These are phyloP conservation scores for Turritis glabra DNA, from an alignment of 345 rosid species.

Conservation along the genomic window DNA sequence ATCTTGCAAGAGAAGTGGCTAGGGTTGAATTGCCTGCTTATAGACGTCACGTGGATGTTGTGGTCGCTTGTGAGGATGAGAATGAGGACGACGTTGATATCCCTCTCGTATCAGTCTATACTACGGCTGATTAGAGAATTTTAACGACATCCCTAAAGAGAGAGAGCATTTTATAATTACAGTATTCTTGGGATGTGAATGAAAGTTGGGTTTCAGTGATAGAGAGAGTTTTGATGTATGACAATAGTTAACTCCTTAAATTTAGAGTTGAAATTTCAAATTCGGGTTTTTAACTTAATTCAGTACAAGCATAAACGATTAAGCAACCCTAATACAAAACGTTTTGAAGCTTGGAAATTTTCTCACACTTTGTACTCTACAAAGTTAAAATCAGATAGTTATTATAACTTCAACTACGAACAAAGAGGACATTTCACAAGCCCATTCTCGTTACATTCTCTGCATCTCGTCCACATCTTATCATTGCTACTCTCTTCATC, in stretches of 20 bases:
- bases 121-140: conserved; percentile 45
- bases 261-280: not conserved
- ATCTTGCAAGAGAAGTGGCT: conserved; percentile 87
- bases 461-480: conserved; percentile 48
- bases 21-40: conserved; percentile 71
- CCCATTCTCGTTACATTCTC: conserved; percentile 84
- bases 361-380: not conserved
- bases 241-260: conserved; percentile 19
- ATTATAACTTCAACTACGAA: conserved; percentile 20
- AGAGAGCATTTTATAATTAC: conserved; percentile 3
- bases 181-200: not conserved
- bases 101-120: conserved; percentile 84
- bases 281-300: not conserved
- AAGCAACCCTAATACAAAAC: not conserved
- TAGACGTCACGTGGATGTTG: conserved; percentile 78
- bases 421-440: conserved; percentile 68
- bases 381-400: conserved; percentile 7
- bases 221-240: conserved; percentile 33
- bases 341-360: not conserved
- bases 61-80: conserved; percentile 92
- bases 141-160: not conserved
- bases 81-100: conserved; percentile 84
- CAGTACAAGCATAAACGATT: not conserved
- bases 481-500: conserved; percentile 33
- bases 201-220: not conserved